These are phyloP conservation scores for Globisporangium emineosum DNA, from an alignment of 352 stramenopile genomes.

Conservation along the genomic window DNA sequence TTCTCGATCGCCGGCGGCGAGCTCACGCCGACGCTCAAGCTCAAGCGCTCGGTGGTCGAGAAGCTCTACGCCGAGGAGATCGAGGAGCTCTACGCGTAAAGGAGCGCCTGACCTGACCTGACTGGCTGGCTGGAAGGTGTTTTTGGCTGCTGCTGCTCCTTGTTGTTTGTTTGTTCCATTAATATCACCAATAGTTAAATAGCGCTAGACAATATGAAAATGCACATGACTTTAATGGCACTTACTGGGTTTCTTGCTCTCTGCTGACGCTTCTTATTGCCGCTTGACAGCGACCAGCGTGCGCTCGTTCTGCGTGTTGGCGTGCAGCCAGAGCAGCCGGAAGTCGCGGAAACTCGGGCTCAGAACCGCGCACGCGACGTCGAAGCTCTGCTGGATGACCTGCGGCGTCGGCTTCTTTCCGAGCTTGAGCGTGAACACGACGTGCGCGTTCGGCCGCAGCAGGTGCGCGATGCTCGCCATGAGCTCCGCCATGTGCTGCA, in stretches of 20 bases:
- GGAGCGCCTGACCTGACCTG: neutral
- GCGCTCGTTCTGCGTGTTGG: slow-evolving; percentile 46
- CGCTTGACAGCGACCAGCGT: slow-evolving; percentile 33
- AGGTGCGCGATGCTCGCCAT: slow-evolving; percentile 23
- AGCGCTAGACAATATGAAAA: slow-evolving; percentile 6
- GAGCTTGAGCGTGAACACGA: slow-evolving; percentile 43
- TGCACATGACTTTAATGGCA: neutral
- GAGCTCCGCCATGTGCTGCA: slow-evolving; percentile 27
- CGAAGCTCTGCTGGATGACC: slow-evolving; percentile 21
- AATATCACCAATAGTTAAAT: slow-evolving; percentile 4
- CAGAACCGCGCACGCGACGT: slow-evolving; percentile 12
- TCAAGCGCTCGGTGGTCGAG: slow-evolving; percentile 87
- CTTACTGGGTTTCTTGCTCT: neutral
- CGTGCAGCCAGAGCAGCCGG: slow-evolving; percentile 30
- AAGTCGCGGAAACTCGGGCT: slow-evolving; percentile 20
- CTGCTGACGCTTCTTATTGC: slow-evolving; percentile 2
- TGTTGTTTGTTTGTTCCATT: neutral
- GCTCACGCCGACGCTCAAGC: slow-evolving; percentile 93
- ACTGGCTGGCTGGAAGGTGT: neutral
- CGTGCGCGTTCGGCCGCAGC: slow-evolving; percentile 18
- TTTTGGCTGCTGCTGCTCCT: neutral
- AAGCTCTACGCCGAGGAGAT: slow-evolving; percentile 89
- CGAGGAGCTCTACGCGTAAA: slow-evolving; percentile 75
- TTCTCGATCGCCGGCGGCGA: slow-evolving; percentile 88
- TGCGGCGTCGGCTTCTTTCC: slow-evolving; percentile 29